phyloP scores from a whole-genome alignment of 148 eudicot genomes.

The Persicaria tinctoria region DNA sequence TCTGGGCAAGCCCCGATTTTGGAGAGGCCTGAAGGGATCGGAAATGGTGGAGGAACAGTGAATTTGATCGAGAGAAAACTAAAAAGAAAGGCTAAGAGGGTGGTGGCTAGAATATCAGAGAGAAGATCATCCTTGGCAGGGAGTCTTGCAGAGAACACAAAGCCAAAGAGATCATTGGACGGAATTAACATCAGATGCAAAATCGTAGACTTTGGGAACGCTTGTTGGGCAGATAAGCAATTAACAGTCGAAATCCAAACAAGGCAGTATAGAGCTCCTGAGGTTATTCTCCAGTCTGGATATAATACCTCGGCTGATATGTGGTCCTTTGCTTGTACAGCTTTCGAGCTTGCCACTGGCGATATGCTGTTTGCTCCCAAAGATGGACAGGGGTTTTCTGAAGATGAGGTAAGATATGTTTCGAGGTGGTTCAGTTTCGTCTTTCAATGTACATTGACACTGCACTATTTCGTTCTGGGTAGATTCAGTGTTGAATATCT shows the following conservation, averaged over 20 bases:
- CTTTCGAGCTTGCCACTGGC: slow-evolving; percentile 98
- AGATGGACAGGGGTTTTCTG: slow-evolving; percentile 64
- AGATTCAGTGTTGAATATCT: background rate
- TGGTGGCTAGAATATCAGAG: slow-evolving; percentile 17
- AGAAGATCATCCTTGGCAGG: slow-evolving; percentile 51
- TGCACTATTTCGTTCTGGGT: background rate
- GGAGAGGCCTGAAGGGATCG: slow-evolving; percentile 33
- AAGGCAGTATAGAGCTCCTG: slow-evolving; percentile 96
- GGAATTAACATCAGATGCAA: slow-evolving; percentile 79
- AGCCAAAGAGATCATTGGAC: slow-evolving; percentile 53
- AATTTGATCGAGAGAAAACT: slow-evolving; percentile 18
- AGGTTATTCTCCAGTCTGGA: slow-evolving; percentile 76
- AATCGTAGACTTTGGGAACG: slow-evolving; percentile 94
- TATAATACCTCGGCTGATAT: slow-evolving; percentile 75
- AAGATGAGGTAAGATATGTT: slow-evolving; percentile 67
- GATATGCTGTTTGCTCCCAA: slow-evolving; percentile 95
- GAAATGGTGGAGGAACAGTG: slow-evolving; percentile 15
- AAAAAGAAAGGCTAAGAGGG: slow-evolving; percentile 18
- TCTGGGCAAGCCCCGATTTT: slow-evolving; percentile 71
- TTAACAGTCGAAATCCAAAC: slow-evolving; percentile 88
- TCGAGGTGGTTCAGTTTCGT: background rate
- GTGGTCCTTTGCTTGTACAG: slow-evolving; percentile 98
- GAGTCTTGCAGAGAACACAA: slow-evolving; percentile 25
- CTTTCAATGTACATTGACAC: background rate
- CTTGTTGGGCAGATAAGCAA: slow-evolving; percentile 79